Evolutionary conservation across 2,329 filamentous ascomycete species (phyloP), one percentile per base, ranked within the genome.

Genomic region (Nothophoma quercina): DNA sequence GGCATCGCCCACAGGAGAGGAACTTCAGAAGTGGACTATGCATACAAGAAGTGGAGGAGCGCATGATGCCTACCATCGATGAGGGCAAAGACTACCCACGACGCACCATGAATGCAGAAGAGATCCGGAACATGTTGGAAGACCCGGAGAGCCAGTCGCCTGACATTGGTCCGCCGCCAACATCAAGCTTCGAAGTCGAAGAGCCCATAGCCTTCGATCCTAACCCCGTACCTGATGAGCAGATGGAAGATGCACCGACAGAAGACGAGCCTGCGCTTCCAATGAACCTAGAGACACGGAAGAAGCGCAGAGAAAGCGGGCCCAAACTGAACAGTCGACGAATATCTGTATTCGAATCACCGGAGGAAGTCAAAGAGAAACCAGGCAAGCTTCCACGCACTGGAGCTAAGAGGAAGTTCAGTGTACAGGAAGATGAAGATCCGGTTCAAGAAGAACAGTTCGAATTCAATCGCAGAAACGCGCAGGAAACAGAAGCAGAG

Each of bases 21-120:
- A 86, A 64, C 75, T 85, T 65, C 79, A 81, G 55, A 77, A 82
- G 66, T 80, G 86, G 67, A 25, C 47, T 70, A 33, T 67, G 69
- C 3, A 50, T 74, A 10, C 68, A 71, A 38, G 68, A 71, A 46
- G 65, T 76, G 19, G 78, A 83, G 58, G 81, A 86, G 60, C 80
- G 81, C 18, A 78, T 84, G 64, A 70, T 90, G 60, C 83, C 87
- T 7, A 85, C 86, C 1, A 91, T 93, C 42, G 77, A 82, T 29
- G 90, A 93, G 71, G 83, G 85, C 68, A 90, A 89, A 65, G 75
- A 79, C 2, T 90, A 84, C 65, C 86, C 88, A 9, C 79, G 89
- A 44, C 80, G 81, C 61, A 90, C 88, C 8, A 77, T 92, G 66
- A 87, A 85, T 58, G 79, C 79, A 18, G 83, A 86, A 7, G 84